Evolutionary conservation across 2,329 filamentous ascomycete species (phyloP).

Genomic region (Apiospora arundinis): DNA sequence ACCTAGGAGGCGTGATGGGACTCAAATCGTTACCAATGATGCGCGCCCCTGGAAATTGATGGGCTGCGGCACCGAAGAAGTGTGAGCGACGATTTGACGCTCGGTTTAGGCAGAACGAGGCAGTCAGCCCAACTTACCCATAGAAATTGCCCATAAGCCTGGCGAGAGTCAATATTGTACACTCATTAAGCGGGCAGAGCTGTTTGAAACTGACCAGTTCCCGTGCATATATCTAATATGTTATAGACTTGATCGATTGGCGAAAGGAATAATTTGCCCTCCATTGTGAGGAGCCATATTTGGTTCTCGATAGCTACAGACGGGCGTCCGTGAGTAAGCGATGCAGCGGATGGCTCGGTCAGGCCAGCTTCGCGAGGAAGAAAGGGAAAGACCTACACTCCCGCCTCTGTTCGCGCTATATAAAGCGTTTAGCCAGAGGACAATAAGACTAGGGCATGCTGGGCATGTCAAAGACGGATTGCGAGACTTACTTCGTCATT

Average conservation of each 20-base stretch:
- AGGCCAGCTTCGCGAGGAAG: background rate
- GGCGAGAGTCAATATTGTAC: background rate
- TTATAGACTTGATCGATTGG: constrained; percentile 24
- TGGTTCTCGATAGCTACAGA: constrained; percentile 23
- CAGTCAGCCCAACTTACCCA: constrained; percentile 21
- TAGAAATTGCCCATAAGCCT: constrained; percentile 26
- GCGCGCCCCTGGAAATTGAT: constrained; percentile 20
- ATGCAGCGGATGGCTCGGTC: background rate
- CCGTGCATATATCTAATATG: constrained; percentile 26
- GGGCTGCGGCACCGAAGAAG: constrained; percentile 8
- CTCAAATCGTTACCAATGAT: constrained; percentile 27
- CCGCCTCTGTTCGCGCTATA: constrained; percentile 19
- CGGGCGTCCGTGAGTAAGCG: background rate
- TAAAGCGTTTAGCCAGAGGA: background rate
- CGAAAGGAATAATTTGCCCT: constrained; percentile 22
- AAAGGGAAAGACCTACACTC: background rate
- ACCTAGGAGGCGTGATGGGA: constrained; percentile 25
- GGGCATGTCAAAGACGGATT: background rate
- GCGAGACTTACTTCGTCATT: constrained; percentile 24
- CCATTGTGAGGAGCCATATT: constrained; percentile 24
- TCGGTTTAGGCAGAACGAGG: background rate
- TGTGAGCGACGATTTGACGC: background rate
- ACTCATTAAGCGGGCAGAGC: background rate
- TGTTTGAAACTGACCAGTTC: constrained; percentile 23
- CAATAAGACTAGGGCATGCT: background rate